These are phyloP conservation scores for Yueomyces sinensis DNA, from an alignment of 805 yeast genomes.

Conservation along the genomic window DNA sequence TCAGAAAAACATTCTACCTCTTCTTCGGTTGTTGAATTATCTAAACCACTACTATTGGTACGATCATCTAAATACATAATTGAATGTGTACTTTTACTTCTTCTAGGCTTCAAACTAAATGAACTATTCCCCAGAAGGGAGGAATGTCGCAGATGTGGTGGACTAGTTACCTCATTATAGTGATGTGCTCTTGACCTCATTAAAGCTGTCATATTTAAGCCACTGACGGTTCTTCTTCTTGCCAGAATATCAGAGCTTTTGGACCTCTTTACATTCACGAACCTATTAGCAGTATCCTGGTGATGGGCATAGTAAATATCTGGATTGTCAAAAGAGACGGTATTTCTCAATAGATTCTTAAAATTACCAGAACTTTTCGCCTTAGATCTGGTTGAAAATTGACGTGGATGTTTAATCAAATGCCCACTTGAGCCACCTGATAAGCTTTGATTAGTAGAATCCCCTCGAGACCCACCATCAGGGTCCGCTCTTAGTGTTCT, in stretches of 20 bases:
- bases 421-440: not conserved
- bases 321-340: constrained; percentile 5
- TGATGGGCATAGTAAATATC: not conserved
- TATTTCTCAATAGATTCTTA: constrained; percentile 10
- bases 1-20: constrained; percentile 32
- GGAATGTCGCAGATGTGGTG: not conserved
- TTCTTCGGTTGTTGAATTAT: constrained; percentile 21
- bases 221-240: constrained; percentile 18
- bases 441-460: not conserved
- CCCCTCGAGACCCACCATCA: not conserved
- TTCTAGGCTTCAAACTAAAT: constrained; percentile 17
- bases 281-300: not conserved
- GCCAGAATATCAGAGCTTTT: constrained; percentile 20
- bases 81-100: constrained; percentile 18
- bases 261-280: constrained; percentile 11
- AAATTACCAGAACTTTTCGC: constrained; percentile 23
- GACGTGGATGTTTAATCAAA: constrained; percentile 7
- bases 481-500: not conserved
- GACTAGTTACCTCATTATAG: not conserved
- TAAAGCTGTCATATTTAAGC: constrained; percentile 23
- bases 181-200: constrained; percentile 15
- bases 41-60: constrained; percentile 9
- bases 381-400: constrained; percentile 21
- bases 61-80: constrained; percentile 17
- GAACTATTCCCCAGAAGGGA: constrained; percentile 4